phyloP scores from a whole-genome alignment of 2,329 filamentous ascomycete species.

The Sclerotinia glacialis region DNA sequence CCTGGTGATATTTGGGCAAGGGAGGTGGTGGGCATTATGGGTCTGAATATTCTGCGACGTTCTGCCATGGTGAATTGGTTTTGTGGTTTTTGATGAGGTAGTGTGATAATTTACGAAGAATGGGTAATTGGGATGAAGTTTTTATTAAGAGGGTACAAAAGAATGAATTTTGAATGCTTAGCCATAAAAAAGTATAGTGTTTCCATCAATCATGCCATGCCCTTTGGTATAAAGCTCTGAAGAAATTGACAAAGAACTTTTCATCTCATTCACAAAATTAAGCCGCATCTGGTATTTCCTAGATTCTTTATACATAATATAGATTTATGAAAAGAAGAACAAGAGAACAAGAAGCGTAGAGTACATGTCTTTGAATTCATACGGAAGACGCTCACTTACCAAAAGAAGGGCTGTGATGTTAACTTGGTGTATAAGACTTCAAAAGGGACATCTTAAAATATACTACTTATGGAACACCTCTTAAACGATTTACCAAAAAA shows the following conservation, averaged over 20 bases:
- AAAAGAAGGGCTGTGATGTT: neutral
- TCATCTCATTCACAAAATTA: neutral
- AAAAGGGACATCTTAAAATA: too few relatives aligned
- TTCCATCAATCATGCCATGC: neutral
- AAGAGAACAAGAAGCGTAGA: neutral
- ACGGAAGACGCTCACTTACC: neutral
- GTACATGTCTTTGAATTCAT: neutral
- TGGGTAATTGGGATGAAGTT: neutral
- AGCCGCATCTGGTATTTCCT: neutral
- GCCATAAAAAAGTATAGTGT: neutral
- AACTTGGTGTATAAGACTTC: too few relatives aligned
- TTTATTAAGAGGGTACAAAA: too few relatives aligned
- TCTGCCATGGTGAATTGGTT: neutral
- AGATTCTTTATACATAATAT: neutral
- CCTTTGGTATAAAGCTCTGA: neutral
- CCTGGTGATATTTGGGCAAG: neutral
- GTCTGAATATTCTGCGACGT: neutral
- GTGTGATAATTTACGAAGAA: neutral
- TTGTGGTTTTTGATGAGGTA: too few relatives aligned
- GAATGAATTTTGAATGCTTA: neutral
- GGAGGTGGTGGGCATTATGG: neutral
- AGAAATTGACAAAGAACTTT: neutral
- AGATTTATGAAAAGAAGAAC: neutral
- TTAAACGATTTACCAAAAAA: too few relatives aligned
- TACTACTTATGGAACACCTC: too few relatives aligned